Percentiles rank a stretch among this genome's conserved stretches.
These are phyloP conservation scores for Mycogone perniciosa DNA, from an alignment of 2,329 filamentous ascomycete genomes.

Conservation along the genomic window DNA sequence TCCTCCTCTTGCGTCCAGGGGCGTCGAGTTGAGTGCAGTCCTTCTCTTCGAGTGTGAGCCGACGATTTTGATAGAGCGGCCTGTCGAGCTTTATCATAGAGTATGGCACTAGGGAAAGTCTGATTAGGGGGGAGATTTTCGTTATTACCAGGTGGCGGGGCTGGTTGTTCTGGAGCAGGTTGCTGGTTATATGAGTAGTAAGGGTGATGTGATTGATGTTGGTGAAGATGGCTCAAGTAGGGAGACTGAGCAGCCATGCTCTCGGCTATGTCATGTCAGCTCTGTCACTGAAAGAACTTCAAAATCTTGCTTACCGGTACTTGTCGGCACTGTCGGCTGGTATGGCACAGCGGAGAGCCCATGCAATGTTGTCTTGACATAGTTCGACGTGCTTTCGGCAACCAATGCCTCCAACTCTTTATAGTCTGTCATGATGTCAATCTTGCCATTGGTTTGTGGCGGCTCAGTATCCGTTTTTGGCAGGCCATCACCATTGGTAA, in stretches of 20 bases:
- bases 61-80: conserved; percentile 52
- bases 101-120: conserved; percentile 45
- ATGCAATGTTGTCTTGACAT: conserved; percentile 38
- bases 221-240: conserved; percentile 33
- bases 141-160: conserved; percentile 23
- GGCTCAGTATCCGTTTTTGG: conserved; percentile 17
- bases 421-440: conserved; percentile 32
- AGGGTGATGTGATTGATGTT: conserved; percentile 30
- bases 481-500: conserved; percentile 19
- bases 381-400: conserved; percentile 39
- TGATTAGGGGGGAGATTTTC: conserved; percentile 50
- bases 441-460: conserved; percentile 25
- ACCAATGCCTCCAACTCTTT: conserved; percentile 39
- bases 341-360: conserved; percentile 38
- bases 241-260: conserved; percentile 29
- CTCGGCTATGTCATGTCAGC: conserved; percentile 20
- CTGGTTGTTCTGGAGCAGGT: conserved; percentile 30
- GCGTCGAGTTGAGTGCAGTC: conserved; percentile 57
- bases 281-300: not conserved
- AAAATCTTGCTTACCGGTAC: conserved; percentile 27
- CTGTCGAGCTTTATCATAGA: conserved; percentile 55
- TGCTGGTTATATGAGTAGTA: conserved; percentile 30
- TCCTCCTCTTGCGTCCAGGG: conserved; percentile 89
- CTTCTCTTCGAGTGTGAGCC: conserved; percentile 49
- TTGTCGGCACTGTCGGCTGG: conserved; percentile 35